Conservation (phyloP, 805 yeast genomes). For the Starmerella sirachaensis region DNA sequence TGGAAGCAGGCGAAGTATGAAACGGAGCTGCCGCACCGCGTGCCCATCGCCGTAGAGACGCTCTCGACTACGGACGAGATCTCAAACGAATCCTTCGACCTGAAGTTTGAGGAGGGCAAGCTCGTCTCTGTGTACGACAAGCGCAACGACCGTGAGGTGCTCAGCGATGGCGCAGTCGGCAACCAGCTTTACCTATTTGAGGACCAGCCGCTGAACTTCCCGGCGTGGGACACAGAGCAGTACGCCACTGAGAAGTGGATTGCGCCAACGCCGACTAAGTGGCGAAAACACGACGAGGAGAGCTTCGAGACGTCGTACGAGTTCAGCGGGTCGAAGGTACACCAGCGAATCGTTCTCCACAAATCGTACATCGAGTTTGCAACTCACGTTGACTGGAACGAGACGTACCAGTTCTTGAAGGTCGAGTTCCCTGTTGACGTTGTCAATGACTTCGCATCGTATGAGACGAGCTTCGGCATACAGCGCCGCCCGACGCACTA, state of each 20-base stretch:
- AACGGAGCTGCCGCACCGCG: not conserved
- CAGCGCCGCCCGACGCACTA: conserved; percentile 88
- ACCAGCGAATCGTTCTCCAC: conserved; percentile 31
- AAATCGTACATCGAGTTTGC: conserved; percentile 30
- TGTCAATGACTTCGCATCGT: conserved; percentile 62
- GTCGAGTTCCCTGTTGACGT: conserved; percentile 90
- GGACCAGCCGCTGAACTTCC: conserved; percentile 83
- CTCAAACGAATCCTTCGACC: conserved; percentile 50
- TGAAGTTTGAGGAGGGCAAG: conserved; percentile 49
- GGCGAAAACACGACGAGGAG: conserved; percentile 10
- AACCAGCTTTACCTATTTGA: conserved; percentile 74
- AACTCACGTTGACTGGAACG: conserved; percentile 69
- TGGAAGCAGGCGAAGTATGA: conserved; percentile 6
- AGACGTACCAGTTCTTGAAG: conserved; percentile 74
- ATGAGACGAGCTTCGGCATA: conserved; percentile 89
- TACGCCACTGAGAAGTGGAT: conserved; percentile 65
- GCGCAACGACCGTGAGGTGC: conserved; percentile 45
- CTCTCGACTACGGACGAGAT: conserved; percentile 24
- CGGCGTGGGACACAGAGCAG: conserved; percentile 96
- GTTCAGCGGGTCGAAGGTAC: conserved; percentile 14
- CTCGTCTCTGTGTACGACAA: conserved; percentile 55
- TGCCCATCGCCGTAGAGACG: not conserved
- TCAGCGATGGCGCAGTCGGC: conserved; percentile 57
- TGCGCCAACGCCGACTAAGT: conserved; percentile 30
- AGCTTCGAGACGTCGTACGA: conserved; percentile 12